Evolutionary conservation across 495 filamentous ascomycete species (phyloP).

Genomic region (Neurospora sp.): DNA sequence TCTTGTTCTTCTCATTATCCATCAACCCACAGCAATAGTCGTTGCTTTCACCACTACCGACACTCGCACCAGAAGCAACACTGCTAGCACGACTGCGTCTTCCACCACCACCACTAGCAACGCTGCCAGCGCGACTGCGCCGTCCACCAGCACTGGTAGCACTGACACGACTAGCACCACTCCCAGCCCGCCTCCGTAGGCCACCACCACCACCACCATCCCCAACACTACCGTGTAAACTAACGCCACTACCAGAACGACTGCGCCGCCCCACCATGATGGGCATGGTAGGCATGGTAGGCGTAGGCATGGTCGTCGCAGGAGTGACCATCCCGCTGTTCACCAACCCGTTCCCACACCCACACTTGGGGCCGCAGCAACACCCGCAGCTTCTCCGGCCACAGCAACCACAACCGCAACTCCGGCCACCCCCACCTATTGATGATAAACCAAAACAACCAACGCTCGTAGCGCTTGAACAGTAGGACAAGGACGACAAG

Average conservation of each 20-base stretch:
- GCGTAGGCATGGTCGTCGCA: neutral
- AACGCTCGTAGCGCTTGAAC: neutral
- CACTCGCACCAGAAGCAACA: neutral
- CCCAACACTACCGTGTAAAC: neutral
- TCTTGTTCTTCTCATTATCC: neutral
- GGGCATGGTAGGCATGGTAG: neutral
- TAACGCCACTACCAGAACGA: neutral
- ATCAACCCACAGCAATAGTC: neutral
- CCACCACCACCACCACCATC: neutral
- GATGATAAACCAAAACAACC: slow-evolving; percentile 1
- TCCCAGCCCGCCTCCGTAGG: neutral
- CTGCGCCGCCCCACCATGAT: neutral
- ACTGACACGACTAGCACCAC: neutral
- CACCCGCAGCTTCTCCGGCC: neutral
- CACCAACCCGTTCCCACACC: neutral
- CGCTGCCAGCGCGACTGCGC: neutral
- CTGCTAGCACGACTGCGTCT: neutral
- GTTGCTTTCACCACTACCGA: neutral
- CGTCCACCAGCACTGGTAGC: neutral
- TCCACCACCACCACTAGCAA: neutral
- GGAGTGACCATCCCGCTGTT: neutral
- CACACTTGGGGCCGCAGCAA: slow-evolving; percentile 1
- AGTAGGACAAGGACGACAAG: neutral
- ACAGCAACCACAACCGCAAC: slow-evolving; percentile 1
- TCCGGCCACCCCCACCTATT: neutral